Base-by-base conservation (phyloP, 2,329 filamentous ascomycete species). In the Dothideomycetidae sp. region DNA sequence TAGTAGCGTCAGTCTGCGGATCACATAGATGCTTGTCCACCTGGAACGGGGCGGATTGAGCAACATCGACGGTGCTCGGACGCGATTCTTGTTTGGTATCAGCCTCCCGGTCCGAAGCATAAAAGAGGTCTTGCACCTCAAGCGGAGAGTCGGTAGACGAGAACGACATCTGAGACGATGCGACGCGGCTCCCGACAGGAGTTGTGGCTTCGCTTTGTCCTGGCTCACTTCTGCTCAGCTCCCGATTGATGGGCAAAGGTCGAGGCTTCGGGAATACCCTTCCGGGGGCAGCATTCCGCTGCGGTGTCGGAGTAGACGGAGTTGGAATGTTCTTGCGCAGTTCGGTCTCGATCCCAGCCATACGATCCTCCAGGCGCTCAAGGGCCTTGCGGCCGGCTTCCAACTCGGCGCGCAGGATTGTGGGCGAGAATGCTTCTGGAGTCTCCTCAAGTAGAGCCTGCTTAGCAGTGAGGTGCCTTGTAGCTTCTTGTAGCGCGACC, bases 101-200 rank as follows among this genome's bases (percentile, higher is more conserved):
- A n/a, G 21, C n/a, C 21, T 26, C 21, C 7, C 21, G 7, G 12
- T 38, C 36, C 17, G 29, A 32, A 13, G 36, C 17, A 28, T 38
- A 38, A 15, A 38, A 38, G 11, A 38, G 36, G 10, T 18, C 18
- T 15, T 38, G 36, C 5, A 33, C 30, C 11, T 38, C 29, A 13
- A 38, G 36, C 13, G 29, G 36, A 38, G 36, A 38, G 12, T 14
- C 12, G 12, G 15, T 15, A 2, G 17, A 2, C 2, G 30, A 16
- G 12, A 19, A 33, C 29, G 23, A 38, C 2, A 3, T 16, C 3
- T 5, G n/a, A 10, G 34, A 37, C 4, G 12, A 29, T 15, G 21
- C 26, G 15, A 16, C 5, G 26, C 26, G 7, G n/a, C 21, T 26
- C n/a, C 7, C n/a, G n/a, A 26, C n/a, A n/a, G 21, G 21, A 26